Evolutionary conservation across 139 green algal genomes (phyloP).

Genomic region (Picochlorum sp.): DNA sequence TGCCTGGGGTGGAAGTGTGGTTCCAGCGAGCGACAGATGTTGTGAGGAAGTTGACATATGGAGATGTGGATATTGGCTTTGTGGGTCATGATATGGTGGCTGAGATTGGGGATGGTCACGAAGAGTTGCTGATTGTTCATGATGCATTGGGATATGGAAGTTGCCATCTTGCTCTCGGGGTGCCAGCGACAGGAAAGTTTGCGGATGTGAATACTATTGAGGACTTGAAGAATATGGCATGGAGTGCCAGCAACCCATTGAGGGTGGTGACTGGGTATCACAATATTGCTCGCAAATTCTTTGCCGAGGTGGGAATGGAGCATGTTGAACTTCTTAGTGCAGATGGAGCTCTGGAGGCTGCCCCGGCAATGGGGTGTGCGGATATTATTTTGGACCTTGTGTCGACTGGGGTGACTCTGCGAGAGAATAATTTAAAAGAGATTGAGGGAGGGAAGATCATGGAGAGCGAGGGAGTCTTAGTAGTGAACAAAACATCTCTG

Average conservation of each 20-base stretch:
- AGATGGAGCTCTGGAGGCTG: constrained; percentile 91
- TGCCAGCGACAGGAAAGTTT: constrained; percentile 69
- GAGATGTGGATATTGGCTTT: constrained; percentile 96
- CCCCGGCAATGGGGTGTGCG: constrained; percentile 90
- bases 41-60: constrained; percentile 83
- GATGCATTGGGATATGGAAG: constrained; percentile 86
- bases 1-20: constrained; percentile 93
- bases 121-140: constrained; percentile 83
- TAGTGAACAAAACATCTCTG: constrained; percentile 69
- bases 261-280: constrained; percentile 66
- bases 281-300: constrained; percentile 67
- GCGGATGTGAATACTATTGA: constrained; percentile 63
- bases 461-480: constrained; percentile 72
- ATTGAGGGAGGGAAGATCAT: constrained; percentile 65
- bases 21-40: constrained; percentile 95
- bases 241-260: constrained; percentile 68
- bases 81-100: constrained; percentile 94
- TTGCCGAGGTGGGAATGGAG: constrained; percentile 75
- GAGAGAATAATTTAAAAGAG: constrained; percentile 97
- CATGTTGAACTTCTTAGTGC: constrained; percentile 77
- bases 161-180: constrained; percentile 89
- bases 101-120: constrained; percentile 63
- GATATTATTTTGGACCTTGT: constrained; percentile 98
- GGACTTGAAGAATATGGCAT: constrained; percentile 70
- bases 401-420: constrained; percentile 84